Conservation (phyloP, 441 rosid species). For the Flueggea neowawraea region DNA sequence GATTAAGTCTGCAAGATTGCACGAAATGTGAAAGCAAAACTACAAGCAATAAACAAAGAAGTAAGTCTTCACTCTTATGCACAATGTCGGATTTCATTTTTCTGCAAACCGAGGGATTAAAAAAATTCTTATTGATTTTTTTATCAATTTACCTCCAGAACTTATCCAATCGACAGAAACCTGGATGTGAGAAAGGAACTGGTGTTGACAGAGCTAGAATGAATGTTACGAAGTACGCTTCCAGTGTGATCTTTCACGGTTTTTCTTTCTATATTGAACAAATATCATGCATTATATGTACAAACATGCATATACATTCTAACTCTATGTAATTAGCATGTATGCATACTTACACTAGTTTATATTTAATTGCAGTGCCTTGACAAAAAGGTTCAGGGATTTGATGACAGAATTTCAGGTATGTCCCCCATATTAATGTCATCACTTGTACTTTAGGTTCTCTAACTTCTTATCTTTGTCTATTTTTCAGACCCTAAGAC, state of each 20-base stretch:
- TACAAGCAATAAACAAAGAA: constrained; percentile 78
- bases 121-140: not conserved
- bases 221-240: constrained; percentile 69
- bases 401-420: constrained; percentile 95
- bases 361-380: constrained; percentile 45
- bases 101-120: too few relatives aligned
- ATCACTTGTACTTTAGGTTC: not conserved
- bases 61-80: constrained; percentile 25
- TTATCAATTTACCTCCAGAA: constrained; percentile 36
- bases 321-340: not conserved
- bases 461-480: constrained; percentile 18
- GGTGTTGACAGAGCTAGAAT: constrained; percentile 88
- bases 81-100: not conserved
- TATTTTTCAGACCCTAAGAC: constrained; percentile 65
- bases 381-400: constrained; percentile 58
- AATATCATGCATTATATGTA: too few relatives aligned
- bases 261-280: too few relatives aligned
- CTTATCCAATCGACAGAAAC: constrained; percentile 75
- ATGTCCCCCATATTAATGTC: constrained; percentile 2
- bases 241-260: not conserved
- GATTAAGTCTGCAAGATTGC: constrained; percentile 93
- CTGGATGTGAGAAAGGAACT: constrained; percentile 90
- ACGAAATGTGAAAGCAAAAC: constrained; percentile 65
- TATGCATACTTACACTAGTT: not conserved
- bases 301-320: not conserved